Percentiles rank a stretch among this genome's conserved stretches.
phyloP scores from a whole-genome alignment of 2,329 filamentous ascomycete genomes.

The Colletotrichum lini region DNA sequence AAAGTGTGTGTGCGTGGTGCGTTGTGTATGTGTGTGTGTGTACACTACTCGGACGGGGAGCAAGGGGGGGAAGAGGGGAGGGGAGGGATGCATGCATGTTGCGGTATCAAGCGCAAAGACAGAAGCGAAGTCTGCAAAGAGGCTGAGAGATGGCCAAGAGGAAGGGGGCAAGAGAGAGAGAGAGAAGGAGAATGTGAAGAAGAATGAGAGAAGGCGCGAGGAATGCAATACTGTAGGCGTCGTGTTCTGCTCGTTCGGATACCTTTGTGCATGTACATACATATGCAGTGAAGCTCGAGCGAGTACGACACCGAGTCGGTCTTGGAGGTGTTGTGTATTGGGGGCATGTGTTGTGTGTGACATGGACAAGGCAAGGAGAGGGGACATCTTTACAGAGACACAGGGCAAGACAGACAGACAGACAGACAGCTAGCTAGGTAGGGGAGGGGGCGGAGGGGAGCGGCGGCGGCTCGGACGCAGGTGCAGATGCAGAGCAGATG shows the following conservation, averaged over 20 bases:
- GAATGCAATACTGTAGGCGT: slow-evolving; percentile 25
- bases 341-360: slow-evolving; percentile 4
- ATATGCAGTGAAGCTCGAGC: slow-evolving; percentile 33
- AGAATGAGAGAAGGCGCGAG: slow-evolving; percentile 35
- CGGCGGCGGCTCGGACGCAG: neutral
- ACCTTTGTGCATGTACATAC: slow-evolving; percentile 31
- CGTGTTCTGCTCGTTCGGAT: slow-evolving; percentile 12
- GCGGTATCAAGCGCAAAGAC: too few species aligned
- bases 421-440: too few species aligned
- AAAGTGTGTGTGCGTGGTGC: neutral
- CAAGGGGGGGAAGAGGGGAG: neutral
- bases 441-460: too few species aligned
- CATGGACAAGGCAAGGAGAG: neutral
- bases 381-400: neutral
- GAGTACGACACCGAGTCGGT: slow-evolving; percentile 16
- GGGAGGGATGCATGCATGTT: slow-evolving; percentile 9
- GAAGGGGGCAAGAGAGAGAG: slow-evolving; percentile 22
- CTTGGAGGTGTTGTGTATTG: neutral
- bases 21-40: neutral
- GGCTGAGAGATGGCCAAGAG: too few species aligned
- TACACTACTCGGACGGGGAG: neutral
- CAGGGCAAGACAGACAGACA: slow-evolving; percentile 16
- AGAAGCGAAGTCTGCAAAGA: too few species aligned
- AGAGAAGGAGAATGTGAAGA: slow-evolving; percentile 35
- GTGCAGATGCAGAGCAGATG: slow-evolving; percentile 7